Base-by-base conservation (phyloP, 208 protist genomes). In the Acanthamoeba healyi region DNA sequence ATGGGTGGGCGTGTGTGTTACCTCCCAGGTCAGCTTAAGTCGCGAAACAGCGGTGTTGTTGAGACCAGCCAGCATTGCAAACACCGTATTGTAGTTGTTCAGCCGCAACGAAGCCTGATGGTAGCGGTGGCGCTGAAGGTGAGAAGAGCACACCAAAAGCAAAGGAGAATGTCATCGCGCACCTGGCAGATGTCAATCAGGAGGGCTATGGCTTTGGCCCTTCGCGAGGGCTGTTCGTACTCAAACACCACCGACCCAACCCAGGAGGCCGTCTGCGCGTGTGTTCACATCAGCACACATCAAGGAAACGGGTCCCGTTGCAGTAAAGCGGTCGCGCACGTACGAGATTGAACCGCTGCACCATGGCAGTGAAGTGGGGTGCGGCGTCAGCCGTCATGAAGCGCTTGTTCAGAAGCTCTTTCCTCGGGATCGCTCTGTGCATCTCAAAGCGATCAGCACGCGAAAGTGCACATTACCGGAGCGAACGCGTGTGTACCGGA, bases 291-390 rank as follows among this genome's bases (percentile, higher is more conserved):
- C n/a, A n/a, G n/a, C n/a, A 54, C 49, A 54, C 49, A 15, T 54
- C 49, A 82, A 82, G 72, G 17, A 82, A 26, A 6, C 5, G 42
- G 42, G 72, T 38, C 9, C 26, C n/a, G n/a, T n/a, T n/a, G n/a
- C n/a, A n/a, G n/a, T n/a, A n/a, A n/a, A n/a, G n/a, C 6, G 24
- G 32, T 29, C 9, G 32, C 29, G 42, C 24, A 15, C 42, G 34
- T 82, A 82, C 72, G 38, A 82, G 42, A 29, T 82, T 82, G 42
- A 82, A 82, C 5, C 72, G 72, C n/a, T 88, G n/a, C n/a, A 61
- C 81, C 81, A 88, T 65, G 81, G 81, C 81, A 24, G 81, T 61
- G 38, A 88, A 88, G 24, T 88, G 81, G 10, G 81, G 81, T n/a
- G 81, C 14, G n/a, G 46, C 24, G 29, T 88, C 81, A 15, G 81